phyloP scores from a whole-genome alignment of 2,329 filamentous ascomycete species.

The Aureobasidium namibiae region DNA sequence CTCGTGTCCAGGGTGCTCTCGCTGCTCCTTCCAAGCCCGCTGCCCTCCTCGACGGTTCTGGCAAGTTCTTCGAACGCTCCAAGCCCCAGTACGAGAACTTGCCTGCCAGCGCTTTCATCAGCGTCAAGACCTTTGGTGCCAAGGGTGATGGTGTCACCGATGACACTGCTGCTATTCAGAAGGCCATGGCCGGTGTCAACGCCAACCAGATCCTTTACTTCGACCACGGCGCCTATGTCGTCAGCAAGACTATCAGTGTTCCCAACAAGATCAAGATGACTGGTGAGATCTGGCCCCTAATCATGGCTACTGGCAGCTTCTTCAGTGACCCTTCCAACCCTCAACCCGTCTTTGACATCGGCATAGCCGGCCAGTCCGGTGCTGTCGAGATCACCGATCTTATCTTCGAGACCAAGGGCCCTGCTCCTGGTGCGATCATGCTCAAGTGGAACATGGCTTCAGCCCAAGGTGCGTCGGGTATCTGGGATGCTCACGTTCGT shows the following conservation, averaged over 20 bases:
- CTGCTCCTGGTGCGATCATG: slow-evolving; percentile 79
- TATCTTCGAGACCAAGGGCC: slow-evolving; percentile 74
- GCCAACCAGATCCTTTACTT: slow-evolving; percentile 52
- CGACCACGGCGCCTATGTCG: slow-evolving; percentile 55
- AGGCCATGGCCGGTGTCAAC: slow-evolving; percentile 60
- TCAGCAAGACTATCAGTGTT: slow-evolving; percentile 52
- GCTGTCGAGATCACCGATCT: slow-evolving; percentile 81
- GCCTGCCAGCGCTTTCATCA: slow-evolving; percentile 63
- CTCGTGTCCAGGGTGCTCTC: slow-evolving; percentile 48
- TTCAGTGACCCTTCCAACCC: slow-evolving; percentile 72
- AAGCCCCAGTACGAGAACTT: slow-evolving; percentile 81
- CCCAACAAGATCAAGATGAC: slow-evolving; percentile 65
- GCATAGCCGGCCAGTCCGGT: slow-evolving; percentile 66
- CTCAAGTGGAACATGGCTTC: slow-evolving; percentile 84
- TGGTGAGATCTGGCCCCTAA: slow-evolving; percentile 83
- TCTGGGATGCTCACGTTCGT: slow-evolving; percentile 96
- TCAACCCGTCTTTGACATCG: slow-evolving; percentile 77
- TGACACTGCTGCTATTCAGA: slow-evolving; percentile 78
- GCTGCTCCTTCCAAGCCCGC: slow-evolving; percentile 54
- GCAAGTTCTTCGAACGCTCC: slow-evolving; percentile 69
- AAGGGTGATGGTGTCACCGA: slow-evolving; percentile 82
- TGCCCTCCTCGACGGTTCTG: slow-evolving; percentile 54
- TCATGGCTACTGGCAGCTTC: slow-evolving; percentile 68
- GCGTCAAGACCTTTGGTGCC: slow-evolving; percentile 70
- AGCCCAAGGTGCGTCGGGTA: slow-evolving; percentile 60